Base-by-base conservation (phyloP, 129 eudicot species). In the Lactuca sativa region DNA sequence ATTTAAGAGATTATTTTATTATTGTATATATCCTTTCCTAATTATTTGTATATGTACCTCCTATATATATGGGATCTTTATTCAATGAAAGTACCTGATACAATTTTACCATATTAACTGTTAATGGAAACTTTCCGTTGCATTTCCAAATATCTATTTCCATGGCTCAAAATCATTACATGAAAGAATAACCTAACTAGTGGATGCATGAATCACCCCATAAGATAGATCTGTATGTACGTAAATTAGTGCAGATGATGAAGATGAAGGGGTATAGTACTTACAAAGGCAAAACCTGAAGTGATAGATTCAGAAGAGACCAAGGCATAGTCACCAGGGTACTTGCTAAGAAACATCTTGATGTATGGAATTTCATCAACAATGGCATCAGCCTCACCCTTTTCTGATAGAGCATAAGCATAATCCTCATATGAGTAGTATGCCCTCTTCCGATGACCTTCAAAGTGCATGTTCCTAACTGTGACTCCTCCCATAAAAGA, bases 271-370 rank as follows among this genome's bases (percentile, higher is more conserved):
- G 44, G 34, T 25, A 21, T 21, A 21, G 21, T 21, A 78, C 84
- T 82, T 69, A 82, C 90, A 69, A 85, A 82, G 56, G 77, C 85
- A 25, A 85, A 85, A 36, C 90, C 90, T 5, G 25, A 62, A 10
- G 85, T 68, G 7, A 41, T 7, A 32, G 74, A 7, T 21, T 64
- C 7, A 33, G 86, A 57, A 4, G 64, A 64, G 37, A 85, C 69
- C 85, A 83, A 78, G 64, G 81, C 77, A 32, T 56, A 78, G n/a
- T 74, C 79, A 4, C 47, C 44, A 3, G 66, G 59, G 69, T 80
- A 53, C 73, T 32, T 75, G 7, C 68, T 44, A 62, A 74, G 71
- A 62, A 80, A 75, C 63, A 70, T 61, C 18, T 75, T 64, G 16
- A 71, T 66, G 38, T 76, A 81, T 1, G 86, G 82, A 61, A 41